These are phyloP conservation scores for Hericium coralloides DNA, from an alignment of 768 basidiomycete genomes.

Conservation along the genomic window DNA sequence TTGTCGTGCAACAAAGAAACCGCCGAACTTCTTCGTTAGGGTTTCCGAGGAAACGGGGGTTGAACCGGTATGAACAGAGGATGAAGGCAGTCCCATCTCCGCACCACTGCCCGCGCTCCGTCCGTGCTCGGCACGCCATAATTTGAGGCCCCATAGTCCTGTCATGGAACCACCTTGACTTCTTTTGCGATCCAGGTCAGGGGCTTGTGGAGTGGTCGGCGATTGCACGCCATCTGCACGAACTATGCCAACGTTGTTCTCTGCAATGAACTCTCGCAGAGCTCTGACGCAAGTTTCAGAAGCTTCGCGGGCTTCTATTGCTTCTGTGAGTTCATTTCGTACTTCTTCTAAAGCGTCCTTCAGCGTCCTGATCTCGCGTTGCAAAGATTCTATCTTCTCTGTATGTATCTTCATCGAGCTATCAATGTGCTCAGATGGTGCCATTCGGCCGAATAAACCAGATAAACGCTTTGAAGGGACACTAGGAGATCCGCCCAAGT, in stretches of 20 bases:
- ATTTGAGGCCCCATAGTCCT: conserved; percentile 14
- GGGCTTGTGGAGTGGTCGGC: conserved; percentile 1
- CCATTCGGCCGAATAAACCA: conserved; percentile 42
- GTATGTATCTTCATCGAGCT: not conserved
- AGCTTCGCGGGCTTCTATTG: conserved; percentile 79
- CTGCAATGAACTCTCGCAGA: conserved; percentile 73
- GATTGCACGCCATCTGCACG: conserved; percentile 11
- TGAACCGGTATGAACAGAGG: conserved; percentile 1
- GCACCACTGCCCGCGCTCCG: not conserved
- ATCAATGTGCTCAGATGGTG: conserved; percentile 32
- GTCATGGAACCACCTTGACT: conserved; percentile 5
- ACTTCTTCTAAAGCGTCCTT: conserved; percentile 54
- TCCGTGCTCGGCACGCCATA: conserved; percentile 9
- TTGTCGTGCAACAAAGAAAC: conserved; percentile 11
- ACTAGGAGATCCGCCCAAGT: conserved; percentile 17
- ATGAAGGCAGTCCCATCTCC: conserved; percentile 5
- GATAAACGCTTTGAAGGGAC: conserved; percentile 33
- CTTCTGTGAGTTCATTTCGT: conserved; percentile 62
- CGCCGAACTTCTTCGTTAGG: conserved; percentile 48
- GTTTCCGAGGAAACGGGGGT: conserved; percentile 4
- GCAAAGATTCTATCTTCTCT: conserved; percentile 46
- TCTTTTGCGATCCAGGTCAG: conserved; percentile 10
- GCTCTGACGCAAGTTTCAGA: conserved; percentile 80
- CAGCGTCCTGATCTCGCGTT: conserved; percentile 46
- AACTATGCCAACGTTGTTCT: conserved; percentile 52